Evolutionary conservation across 306 rosid species (phyloP).

Genomic region (Spatholobus suberectus): DNA sequence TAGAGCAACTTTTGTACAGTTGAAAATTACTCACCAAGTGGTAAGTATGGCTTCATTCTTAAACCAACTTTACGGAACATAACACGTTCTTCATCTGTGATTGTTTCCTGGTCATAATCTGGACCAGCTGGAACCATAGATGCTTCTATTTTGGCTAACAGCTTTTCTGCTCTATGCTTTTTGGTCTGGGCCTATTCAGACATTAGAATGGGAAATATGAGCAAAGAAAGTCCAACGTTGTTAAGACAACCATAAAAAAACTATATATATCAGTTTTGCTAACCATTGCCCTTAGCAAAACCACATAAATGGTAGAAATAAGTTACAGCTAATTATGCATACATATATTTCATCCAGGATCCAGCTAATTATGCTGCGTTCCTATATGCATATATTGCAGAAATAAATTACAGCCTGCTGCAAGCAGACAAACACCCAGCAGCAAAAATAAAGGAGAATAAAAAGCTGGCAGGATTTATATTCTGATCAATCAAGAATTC

Average conservation of each 20-base stretch:
- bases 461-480: background rate
- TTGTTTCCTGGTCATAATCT: constrained; percentile 96
- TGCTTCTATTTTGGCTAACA: constrained; percentile 81
- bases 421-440: constrained; percentile 10
- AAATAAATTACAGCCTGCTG: background rate
- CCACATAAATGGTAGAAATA: background rate
- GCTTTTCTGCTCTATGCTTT: constrained; percentile 89
- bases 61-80: constrained; percentile 95
- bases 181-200: constrained; percentile 83
- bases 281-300: background rate
- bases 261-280: background rate
- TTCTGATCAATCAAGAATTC: constrained; percentile 30
- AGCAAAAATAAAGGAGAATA: background rate
- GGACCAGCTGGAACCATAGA: constrained; percentile 95
- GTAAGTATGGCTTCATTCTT: constrained; percentile 94
- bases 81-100: constrained; percentile 95
- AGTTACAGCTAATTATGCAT: background rate
- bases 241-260: background rate
- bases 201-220: constrained; percentile 38
- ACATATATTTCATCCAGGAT: background rate
- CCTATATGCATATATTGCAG: background rate
- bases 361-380: constrained; percentile 8
- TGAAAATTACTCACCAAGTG: constrained; percentile 74
- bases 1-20: constrained; percentile 15
- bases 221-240: constrained; percentile 11